phyloP scores from a whole-genome alignment of 768 basidiomycete species.

The Chalciporus pseudorubinellus region DNA sequence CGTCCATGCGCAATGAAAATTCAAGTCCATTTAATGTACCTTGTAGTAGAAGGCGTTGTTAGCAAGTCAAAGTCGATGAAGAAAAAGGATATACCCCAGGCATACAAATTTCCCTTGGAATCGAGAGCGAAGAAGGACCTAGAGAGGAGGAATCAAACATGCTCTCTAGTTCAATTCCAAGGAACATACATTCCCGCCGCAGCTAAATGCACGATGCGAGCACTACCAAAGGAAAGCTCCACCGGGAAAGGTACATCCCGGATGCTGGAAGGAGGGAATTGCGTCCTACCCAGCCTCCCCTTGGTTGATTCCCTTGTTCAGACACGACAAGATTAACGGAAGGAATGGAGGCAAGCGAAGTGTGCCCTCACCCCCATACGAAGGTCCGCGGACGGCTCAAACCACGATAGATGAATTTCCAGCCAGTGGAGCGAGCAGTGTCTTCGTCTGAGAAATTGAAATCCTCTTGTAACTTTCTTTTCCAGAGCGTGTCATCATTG shows the following conservation, averaged over 20 bases:
- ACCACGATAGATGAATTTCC: slow-evolving; percentile 76
- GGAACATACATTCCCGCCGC: slow-evolving; percentile 77
- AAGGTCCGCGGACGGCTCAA: slow-evolving; percentile 52
- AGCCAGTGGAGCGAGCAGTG: slow-evolving; percentile 75
- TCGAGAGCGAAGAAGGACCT: slow-evolving; percentile 91
- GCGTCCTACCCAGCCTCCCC: slow-evolving; percentile 59
- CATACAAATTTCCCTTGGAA: slow-evolving; percentile 65
- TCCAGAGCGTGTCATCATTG: slow-evolving; percentile 80
- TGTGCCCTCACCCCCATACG: slow-evolving; percentile 57
- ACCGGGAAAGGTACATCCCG: slow-evolving; percentile 60
- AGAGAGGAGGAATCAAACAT: slow-evolving; percentile 1
- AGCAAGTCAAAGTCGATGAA: background rate
- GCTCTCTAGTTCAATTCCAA: slow-evolving; percentile 1
- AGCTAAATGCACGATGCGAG: slow-evolving; percentile 65
- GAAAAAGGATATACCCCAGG: slow-evolving; percentile 61
- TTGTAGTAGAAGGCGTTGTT: slow-evolving; percentile 34
- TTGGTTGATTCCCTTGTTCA: slow-evolving; percentile 52
- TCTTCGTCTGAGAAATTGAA: slow-evolving; percentile 74
- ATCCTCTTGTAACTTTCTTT: slow-evolving; percentile 60
- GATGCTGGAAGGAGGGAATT: slow-evolving; percentile 32
- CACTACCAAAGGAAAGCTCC: slow-evolving; percentile 53
- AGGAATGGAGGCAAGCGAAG: background rate
- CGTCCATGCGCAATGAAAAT: slow-evolving; percentile 44
- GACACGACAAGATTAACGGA: slow-evolving; percentile 1
- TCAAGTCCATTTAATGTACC: slow-evolving; percentile 58